Percentiles rank a stretch among this genome's conserved stretches.
phyloP scores from a whole-genome alignment of 768 basidiomycete species.

The Tylopilus intermedius region DNA sequence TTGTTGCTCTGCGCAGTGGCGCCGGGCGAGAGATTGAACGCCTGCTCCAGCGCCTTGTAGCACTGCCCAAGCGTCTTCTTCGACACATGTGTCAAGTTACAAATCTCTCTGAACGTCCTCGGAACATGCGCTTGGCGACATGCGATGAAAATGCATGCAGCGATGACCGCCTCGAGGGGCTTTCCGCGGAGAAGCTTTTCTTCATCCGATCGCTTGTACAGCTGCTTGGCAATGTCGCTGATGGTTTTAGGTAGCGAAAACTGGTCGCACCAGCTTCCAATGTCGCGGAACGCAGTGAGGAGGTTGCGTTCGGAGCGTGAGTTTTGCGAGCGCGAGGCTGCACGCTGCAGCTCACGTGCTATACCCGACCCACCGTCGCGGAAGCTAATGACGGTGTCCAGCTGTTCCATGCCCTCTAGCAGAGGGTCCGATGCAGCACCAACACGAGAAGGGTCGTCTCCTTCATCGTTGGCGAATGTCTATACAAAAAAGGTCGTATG shows the following conservation, averaged over 20 bases:
- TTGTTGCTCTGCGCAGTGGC: conserved; percentile 52
- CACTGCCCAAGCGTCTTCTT: conserved; percentile 96
- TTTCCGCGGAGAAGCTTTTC: conserved; percentile 91
- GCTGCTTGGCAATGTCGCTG: conserved; percentile 92
- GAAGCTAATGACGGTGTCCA: conserved; percentile 93
- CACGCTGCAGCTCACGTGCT: conserved; percentile 87
- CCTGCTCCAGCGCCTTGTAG: conserved; percentile 82
- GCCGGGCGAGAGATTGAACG: conserved; percentile 83
- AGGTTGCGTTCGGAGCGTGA: conserved; percentile 83
- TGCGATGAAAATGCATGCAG: conserved; percentile 97
- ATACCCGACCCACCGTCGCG: conserved; percentile 92
- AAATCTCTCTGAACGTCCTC: conserved; percentile 93
- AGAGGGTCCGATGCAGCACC: conserved; percentile 92
- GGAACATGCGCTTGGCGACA: conserved; percentile 95
- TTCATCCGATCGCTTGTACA: conserved; percentile 96
- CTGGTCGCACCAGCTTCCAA: conserved; percentile 90
- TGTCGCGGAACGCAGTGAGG: conserved; percentile 84
- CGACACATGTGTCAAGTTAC: conserved; percentile 86
- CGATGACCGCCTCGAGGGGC: conserved; percentile 87
- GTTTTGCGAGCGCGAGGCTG: conserved; percentile 74
- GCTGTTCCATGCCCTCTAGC: conserved; percentile 90
- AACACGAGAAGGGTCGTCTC: conserved; percentile 99
- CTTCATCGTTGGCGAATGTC: conserved; percentile 99
- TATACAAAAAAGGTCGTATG: conserved; percentile 35
- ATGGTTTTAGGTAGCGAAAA: conserved; percentile 93